These are phyloP conservation scores for Penicillium odoratum DNA, from an alignment of 495 filamentous ascomycete species.

Conservation along the genomic window DNA sequence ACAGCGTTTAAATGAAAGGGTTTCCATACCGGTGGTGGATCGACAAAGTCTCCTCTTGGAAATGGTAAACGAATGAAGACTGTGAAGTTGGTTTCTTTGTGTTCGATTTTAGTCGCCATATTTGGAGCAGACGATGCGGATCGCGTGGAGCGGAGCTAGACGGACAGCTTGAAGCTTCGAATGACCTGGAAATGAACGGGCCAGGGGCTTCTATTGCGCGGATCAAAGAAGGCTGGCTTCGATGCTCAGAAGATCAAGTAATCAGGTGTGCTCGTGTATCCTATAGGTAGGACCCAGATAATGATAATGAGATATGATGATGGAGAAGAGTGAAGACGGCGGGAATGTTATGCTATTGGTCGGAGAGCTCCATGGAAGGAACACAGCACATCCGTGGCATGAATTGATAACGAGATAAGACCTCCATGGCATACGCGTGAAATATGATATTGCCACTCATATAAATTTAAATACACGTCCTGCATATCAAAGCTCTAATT, in stretches of 20 bases:
- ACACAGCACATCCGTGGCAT: background rate
- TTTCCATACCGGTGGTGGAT: conserved; percentile 73
- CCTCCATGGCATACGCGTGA: background rate
- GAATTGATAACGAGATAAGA: background rate
- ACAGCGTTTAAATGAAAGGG: background rate
- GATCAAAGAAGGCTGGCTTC: background rate
- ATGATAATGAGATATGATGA: background rate
- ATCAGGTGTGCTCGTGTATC: background rate
- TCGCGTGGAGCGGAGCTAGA: conserved; percentile 8
- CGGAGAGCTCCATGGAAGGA: conserved; percentile 14
- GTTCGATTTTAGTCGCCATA: conserved; percentile 19
- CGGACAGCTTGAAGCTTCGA: background rate
- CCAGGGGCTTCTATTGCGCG: background rate
- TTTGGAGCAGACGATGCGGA: background rate
- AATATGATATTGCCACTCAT: background rate
- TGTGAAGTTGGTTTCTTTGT: conserved; percentile 55
- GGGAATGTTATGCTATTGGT: conserved; percentile 15
- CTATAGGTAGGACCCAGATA: background rate
- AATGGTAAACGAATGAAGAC: conserved; percentile 89
- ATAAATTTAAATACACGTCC: background rate
- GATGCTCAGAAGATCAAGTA: background rate
- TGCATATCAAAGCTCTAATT: background rate
- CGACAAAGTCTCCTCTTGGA: conserved; percentile 80
- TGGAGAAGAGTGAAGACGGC: conserved; percentile 20
- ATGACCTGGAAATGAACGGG: background rate